These are phyloP conservation scores for Cicer chorassanicum DNA, from an alignment of 306 rosid species.

Conservation along the genomic window DNA sequence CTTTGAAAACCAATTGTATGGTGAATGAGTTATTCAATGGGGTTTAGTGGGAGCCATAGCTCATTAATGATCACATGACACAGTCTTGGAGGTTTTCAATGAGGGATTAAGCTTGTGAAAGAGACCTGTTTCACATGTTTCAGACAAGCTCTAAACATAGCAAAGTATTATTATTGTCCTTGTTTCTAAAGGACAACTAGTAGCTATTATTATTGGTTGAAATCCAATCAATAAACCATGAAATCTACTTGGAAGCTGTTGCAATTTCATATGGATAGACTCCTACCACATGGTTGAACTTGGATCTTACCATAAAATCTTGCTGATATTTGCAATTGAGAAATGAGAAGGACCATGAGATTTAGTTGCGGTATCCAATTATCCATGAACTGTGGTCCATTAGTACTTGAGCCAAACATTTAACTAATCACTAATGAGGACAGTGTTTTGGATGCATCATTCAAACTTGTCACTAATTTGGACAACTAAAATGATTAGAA, in stretches of 20 bases:
- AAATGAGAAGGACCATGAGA: neutral
- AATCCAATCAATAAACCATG: neutral
- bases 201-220: neutral
- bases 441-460: neutral
- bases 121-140: neutral
- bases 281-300: neutral
- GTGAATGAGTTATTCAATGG: neutral
- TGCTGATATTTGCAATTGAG: neutral
- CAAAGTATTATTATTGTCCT: conserved; percentile 6
- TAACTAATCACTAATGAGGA: neutral
- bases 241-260: conserved; percentile 7
- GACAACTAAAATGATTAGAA: neutral
- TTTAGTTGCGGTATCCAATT: neutral
- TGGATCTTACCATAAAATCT: neutral
- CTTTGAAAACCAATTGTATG: conserved; percentile 8
- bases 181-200: neutral
- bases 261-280: neutral
- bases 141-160: conserved; percentile 29
- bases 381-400: neutral
- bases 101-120: neutral
- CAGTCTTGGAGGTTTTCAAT: neutral
- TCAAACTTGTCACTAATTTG: neutral
- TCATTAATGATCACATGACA: conserved; percentile 36
- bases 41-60: neutral
- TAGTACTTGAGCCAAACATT: conserved; percentile 1